A percentile compares a stretch with the other conserved stretches of the same genome.
phyloP scores from a whole-genome alignment of 208 protist genomes.

The Wallacemonas rigidus region DNA sequence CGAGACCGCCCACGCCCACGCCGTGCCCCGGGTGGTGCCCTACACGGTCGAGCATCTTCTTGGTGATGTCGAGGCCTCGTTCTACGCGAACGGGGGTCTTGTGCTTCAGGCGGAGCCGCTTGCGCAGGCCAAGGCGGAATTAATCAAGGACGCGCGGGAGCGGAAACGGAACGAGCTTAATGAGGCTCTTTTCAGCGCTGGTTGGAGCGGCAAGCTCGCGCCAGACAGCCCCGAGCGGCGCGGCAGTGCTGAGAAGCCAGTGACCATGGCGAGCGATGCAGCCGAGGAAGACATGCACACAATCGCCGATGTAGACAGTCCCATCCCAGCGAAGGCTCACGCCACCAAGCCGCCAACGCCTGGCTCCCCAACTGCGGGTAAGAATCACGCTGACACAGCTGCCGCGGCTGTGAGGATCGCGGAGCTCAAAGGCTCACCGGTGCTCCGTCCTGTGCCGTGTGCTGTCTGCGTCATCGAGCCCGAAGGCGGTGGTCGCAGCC shows the following conservation, averaged over 20 bases:
- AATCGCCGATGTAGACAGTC: conserved; percentile 9
- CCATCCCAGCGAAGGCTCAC: background rate
- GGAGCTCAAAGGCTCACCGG: conserved; percentile 12
- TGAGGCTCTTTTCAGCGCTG: conserved; percentile 13
- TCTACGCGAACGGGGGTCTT: conserved; percentile 34
- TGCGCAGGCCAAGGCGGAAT: conserved; percentile 25
- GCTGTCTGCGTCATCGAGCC: conserved; percentile 80
- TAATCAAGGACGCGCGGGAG: conserved; percentile 24
- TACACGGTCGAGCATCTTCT: conserved; percentile 47
- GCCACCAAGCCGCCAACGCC: background rate
- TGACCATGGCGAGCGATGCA: background rate
- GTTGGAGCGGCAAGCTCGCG: conserved; percentile 1
- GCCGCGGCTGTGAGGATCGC: background rate
- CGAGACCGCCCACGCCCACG: background rate
- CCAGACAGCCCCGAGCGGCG: background rate
- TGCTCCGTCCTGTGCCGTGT: conserved; percentile 79
- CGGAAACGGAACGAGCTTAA: conserved; percentile 17
- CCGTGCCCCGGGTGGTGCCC: conserved; percentile 1
- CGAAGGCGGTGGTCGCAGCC: conserved; percentile 31
- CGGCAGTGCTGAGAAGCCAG: background rate
- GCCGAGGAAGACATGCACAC: too few species aligned
- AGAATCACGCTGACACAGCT: background rate
- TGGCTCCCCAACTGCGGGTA: background rate
- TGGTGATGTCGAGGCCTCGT: conserved; percentile 52
- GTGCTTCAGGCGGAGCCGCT: conserved; percentile 34